A percentile compares a stretch with the other conserved stretches of the same genome.
Evolutionary conservation across 306 rosid genomes (phyloP).

Genomic region (Albizia julibrissin): DNA sequence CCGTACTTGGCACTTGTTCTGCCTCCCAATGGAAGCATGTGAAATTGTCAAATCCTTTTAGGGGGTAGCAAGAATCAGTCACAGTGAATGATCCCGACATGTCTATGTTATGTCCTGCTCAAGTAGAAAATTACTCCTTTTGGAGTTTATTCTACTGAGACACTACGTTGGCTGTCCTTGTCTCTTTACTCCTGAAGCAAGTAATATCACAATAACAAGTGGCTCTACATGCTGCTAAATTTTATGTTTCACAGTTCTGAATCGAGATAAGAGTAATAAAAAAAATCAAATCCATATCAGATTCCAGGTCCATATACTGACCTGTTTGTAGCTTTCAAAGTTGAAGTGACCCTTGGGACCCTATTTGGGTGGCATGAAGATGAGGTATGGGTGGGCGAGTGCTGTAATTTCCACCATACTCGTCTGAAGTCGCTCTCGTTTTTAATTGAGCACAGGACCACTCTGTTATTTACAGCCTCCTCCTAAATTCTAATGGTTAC

Average conservation of each 20-base stretch:
- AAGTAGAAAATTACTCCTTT: slow-evolving; percentile 15
- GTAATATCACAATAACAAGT: slow-evolving; percentile 7
- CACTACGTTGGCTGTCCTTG: not conserved
- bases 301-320: not conserved
- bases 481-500: not conserved
- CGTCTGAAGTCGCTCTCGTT: slow-evolving; percentile 6
- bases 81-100: slow-evolving; percentile 21
- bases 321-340: not conserved
- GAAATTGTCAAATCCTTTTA: not conserved
- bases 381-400: not conserved
- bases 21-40: not conserved
- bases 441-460: slow-evolving; percentile 1
- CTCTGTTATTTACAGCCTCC: not conserved
- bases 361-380: not conserved
- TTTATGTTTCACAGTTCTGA: not conserved
- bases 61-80: slow-evolving; percentile 10
- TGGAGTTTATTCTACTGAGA: not conserved
- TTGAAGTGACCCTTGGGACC: not conserved
- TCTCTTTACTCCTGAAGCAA: not conserved
- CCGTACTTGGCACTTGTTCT: not conserved
- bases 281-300: not conserved
- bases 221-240: not conserved
- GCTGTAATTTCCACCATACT: not conserved
- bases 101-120: not conserved
- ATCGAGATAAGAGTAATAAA: not conserved